Evolutionary conservation across 208 protist genomes (phyloP).

Genomic region (Endotrypanum monterogeii): DNA sequence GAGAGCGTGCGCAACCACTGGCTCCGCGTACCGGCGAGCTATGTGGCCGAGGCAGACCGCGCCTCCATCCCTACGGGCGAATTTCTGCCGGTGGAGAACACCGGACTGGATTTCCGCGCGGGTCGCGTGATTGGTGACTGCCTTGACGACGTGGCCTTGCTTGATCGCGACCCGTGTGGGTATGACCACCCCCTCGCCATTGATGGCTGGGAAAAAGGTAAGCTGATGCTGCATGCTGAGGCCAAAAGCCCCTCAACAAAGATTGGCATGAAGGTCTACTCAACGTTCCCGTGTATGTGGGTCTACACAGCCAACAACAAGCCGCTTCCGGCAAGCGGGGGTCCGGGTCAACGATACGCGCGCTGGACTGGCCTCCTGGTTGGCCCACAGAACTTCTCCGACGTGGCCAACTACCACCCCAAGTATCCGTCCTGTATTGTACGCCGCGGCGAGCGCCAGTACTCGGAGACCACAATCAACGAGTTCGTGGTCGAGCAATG

Average conservation of each 20-base stretch:
- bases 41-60: slow-evolving; percentile 40
- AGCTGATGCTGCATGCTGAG: slow-evolving; percentile 48
- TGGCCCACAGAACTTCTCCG: slow-evolving; percentile 56
- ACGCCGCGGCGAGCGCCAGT: slow-evolving; percentile 44
- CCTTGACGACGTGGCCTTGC: slow-evolving; percentile 36
- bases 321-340: slow-evolving; percentile 37
- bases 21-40: slow-evolving; percentile 39
- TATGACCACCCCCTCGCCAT: slow-evolving; percentile 62
- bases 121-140: slow-evolving; percentile 35
- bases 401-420: slow-evolving; percentile 40
- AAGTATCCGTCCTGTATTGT: slow-evolving; percentile 41
- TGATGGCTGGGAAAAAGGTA: slow-evolving; percentile 39
- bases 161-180: slow-evolving; percentile 52
- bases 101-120: slow-evolving; percentile 47
- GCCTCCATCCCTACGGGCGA: slow-evolving; percentile 45
- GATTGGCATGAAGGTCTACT: slow-evolving; percentile 63
- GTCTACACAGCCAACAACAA: slow-evolving; percentile 79
- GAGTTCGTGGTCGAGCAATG: slow-evolving; percentile 56
- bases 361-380: slow-evolving; percentile 44
- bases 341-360: slow-evolving; percentile 47
- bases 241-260: slow-evolving; percentile 44
- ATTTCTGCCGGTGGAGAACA: slow-evolving; percentile 27
- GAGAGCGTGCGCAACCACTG: slow-evolving; percentile 44
- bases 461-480: slow-evolving; percentile 53
- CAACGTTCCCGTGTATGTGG: slow-evolving; percentile 60